Percentiles rank a stretch among this genome's conserved stretches.
phyloP scores from a whole-genome alignment of 225 moss, liverwort and hornwort genomes.

The Pseudoscleropodium purum region DNA sequence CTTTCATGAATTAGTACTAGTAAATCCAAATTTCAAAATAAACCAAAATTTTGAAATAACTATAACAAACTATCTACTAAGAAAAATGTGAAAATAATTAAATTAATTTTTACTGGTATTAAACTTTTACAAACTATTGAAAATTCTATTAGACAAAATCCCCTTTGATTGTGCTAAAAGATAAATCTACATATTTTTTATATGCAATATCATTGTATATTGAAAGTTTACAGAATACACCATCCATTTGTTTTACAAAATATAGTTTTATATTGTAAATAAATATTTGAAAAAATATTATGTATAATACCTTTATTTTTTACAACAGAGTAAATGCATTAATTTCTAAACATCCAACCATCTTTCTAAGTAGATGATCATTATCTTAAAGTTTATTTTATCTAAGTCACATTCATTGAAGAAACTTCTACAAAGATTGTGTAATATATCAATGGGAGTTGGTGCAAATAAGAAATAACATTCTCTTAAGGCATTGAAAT shows the following conservation, averaged over 20 bases:
- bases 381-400: background rate
- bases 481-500: too few relatives aligned
- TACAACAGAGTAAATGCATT: rapidly evolving
- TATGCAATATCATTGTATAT: background rate
- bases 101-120: background rate
- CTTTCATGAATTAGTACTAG: too few relatives aligned
- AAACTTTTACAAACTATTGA: background rate
- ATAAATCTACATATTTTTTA: background rate
- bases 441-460: background rate
- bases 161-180: too few relatives aligned
- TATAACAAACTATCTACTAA: background rate
- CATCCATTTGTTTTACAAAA: background rate
- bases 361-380: too few relatives aligned
- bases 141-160: background rate
- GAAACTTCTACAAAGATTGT: background rate
- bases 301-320: background rate
- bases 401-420: background rate
- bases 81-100: background rate
- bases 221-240: background rate
- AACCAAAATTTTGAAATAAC: background rate
- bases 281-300: background rate
- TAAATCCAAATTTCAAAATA: background rate
- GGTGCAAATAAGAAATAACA: too few relatives aligned
- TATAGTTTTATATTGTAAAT: background rate
- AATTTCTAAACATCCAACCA: background rate